Conservation (phyloP, 352 stramenopile genomes). For the Pythium inflatum region DNA sequence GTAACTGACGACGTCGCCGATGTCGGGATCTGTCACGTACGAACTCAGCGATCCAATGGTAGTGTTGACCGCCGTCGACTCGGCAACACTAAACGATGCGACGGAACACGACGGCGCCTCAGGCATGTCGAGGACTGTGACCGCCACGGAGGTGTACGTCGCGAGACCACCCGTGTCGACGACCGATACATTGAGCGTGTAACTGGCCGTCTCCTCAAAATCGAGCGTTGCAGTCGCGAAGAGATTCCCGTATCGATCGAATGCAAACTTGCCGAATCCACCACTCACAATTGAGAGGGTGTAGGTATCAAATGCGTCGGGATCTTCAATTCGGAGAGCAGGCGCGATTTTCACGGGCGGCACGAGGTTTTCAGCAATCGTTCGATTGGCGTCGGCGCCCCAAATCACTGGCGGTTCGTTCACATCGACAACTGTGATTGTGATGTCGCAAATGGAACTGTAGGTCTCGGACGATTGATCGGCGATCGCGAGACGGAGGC, state of each 20-base stretch:
- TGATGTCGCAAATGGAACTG: slow-evolving; percentile 40
- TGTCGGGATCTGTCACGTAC: slow-evolving; percentile 29
- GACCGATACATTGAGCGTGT: slow-evolving; percentile 46
- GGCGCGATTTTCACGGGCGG: slow-evolving; percentile 39
- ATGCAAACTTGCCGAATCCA: slow-evolving; percentile 39
- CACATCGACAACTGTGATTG: slow-evolving; percentile 48
- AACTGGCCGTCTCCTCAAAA: slow-evolving; percentile 43
- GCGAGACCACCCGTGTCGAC: slow-evolving; percentile 46
- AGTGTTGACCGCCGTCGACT: slow-evolving; percentile 29
- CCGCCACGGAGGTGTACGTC: slow-evolving; percentile 29
- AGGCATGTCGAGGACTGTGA: slow-evolving; percentile 46
- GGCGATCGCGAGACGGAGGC: slow-evolving; percentile 34
- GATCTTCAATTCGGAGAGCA: slow-evolving; percentile 38
- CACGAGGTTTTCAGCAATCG: slow-evolving; percentile 48
- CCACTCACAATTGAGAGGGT: slow-evolving; percentile 44
- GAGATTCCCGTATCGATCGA: slow-evolving; percentile 51
- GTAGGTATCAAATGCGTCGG: slow-evolving; percentile 53
- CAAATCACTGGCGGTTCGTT: slow-evolving; percentile 54
- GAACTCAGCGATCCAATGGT: slow-evolving; percentile 16
- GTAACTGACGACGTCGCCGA: slow-evolving; percentile 27
- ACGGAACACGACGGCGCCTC: slow-evolving; percentile 45
- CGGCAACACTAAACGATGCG: slow-evolving; percentile 34
- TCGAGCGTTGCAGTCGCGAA: slow-evolving; percentile 43
- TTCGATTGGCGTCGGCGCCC: slow-evolving; percentile 26
- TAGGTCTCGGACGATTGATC: slow-evolving; percentile 28